Base-by-base conservation (phyloP, 306 rosid species). In the Glycyrrhiza uralensis region DNA sequence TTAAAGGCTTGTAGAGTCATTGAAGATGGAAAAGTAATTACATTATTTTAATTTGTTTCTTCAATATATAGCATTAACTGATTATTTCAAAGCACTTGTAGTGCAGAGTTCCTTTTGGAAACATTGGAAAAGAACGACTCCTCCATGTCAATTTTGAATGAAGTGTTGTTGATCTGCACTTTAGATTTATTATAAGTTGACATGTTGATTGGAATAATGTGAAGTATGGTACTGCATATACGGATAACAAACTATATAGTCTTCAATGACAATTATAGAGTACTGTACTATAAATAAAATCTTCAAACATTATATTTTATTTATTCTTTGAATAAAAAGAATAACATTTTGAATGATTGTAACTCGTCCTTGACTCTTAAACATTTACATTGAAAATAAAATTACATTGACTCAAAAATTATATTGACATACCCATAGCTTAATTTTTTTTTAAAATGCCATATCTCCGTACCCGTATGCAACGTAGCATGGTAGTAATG, bases 1-100 rank as follows among this genome's bases (percentile, higher is more conserved):
- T 90, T 83, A 76, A 50, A 71, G 69, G 72, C 42, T 47, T 74
- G 75, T 59, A 20, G 22, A 73, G 79, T 49, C 51, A 56, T 65
- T 77, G 45, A 57, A 69, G 42, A 57, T 76, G 71, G 71, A 55
- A 61, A 79, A 39, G 61, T 51, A 59, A 38, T 59, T 55, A 35
- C 45, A 50, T 71, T 76, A 45, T 71, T 59, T 59, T 36, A 39
- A 24, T 57, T 4, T 71, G 7, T 66, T 64, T 55, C 13, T 18
- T 58, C 11, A 4, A 39, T 50, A n/a, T n/a, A 2, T 20, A 46
- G 29, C 29, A 36, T 35, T 55, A 26, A 30, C 46, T 51, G 10
- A 20, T 52, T 24, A 23, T 61, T 60, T 30, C 23, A 5, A 12
- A 35, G 13, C 6, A 22, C 26, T 30, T 32, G n/a, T 5, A 59